Percentiles rank a stretch among this genome's conserved stretches.
These are phyloP conservation scores for Carallia brachiata DNA, from an alignment of 345 rosid genomes.

Conservation along the genomic window DNA sequence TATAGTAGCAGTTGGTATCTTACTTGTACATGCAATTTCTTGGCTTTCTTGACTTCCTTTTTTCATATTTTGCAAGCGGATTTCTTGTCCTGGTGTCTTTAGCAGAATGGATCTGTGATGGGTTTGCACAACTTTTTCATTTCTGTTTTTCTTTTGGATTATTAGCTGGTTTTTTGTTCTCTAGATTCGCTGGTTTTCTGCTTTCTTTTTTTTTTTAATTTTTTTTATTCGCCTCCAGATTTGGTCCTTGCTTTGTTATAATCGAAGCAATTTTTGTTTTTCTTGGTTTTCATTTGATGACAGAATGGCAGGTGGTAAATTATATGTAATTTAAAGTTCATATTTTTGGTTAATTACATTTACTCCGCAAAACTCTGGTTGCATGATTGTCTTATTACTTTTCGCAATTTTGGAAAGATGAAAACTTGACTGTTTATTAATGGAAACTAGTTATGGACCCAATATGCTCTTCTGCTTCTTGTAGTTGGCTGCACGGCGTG, in stretches of 20 bases:
- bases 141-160: neutral
- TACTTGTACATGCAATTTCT: neutral
- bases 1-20: no score
- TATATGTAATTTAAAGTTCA: no score
- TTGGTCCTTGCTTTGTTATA: neutral
- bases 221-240: neutral
- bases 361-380: no score
- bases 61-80: neutral
- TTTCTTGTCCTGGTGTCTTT: neutral
- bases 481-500: neutral
- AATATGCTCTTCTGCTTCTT: neutral
- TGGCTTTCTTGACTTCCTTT: neutral
- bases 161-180: neutral
- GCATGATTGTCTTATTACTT: no score
- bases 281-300: neutral
- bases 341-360: no score
- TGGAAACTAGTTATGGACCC: neutral
- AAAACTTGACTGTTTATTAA: no score
- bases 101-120: conserved; percentile 18
- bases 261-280: conserved; percentile 1
- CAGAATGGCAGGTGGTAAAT: no score
- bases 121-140: neutral
- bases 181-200: neutral
- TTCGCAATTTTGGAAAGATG: no score
- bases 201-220: no score